phyloP scores from a whole-genome alignment of 2,329 filamentous ascomycete genomes.

The Acephala macrosclerotiorum region DNA sequence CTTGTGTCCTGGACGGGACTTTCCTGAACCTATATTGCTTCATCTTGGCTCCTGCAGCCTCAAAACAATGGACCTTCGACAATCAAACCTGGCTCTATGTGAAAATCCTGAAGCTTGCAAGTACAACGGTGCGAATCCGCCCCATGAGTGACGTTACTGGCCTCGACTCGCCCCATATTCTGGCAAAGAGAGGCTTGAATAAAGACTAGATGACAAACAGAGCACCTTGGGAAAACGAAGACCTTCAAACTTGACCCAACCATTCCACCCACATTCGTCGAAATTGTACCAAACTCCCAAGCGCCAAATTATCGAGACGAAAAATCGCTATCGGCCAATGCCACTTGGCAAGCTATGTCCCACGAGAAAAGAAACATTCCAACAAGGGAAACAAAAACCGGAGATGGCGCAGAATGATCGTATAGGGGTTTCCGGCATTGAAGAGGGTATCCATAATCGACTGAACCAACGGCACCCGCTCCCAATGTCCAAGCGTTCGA shows the following conservation, averaged over 20 bases:
- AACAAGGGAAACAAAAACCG: not conserved
- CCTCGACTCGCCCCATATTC: no score
- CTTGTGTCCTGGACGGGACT: no score
- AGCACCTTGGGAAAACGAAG: no score
- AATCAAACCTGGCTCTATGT: not conserved
- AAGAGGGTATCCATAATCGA: constrained; percentile 2
- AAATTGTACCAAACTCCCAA: no score
- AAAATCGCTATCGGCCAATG: not conserved
- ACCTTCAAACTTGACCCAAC: no score
- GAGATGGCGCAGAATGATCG: not conserved
- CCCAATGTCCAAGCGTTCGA: not conserved
- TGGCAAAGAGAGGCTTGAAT: no score
- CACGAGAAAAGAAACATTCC: not conserved
- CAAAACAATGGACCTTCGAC: not conserved
- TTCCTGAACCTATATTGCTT: not conserved
- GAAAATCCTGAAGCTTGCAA: no score
- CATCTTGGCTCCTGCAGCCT: not conserved
- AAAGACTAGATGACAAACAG: no score
- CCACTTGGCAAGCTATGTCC: not conserved
- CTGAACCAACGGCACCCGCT: not conserved
- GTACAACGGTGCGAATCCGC: not conserved
- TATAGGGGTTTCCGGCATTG: not conserved
- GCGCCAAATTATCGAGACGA: no score
- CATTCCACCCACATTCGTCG: no score
- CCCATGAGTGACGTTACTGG: no score